A percentile compares a stretch with the other conserved stretches of the same genome.
Conservation (phyloP, 371 early-diverging fungal genomes). For the Capillidium heterosporum region DNA sequence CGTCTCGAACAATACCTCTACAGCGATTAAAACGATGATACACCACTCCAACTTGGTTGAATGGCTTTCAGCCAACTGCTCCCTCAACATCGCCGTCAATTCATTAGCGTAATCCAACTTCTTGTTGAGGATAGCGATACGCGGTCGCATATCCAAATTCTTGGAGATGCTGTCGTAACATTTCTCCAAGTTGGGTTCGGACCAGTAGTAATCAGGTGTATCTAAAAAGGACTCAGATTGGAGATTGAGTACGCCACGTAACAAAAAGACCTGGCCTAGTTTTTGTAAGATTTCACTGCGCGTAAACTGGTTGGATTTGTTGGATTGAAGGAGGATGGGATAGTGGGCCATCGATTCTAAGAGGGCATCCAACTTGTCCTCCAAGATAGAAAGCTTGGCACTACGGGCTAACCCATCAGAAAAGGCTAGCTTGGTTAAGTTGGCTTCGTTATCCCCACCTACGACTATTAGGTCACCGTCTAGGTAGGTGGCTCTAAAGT, state of each 20-base stretch:
- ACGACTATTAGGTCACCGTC: background rate
- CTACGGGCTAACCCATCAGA: constrained; percentile 4
- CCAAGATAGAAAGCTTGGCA: background rate
- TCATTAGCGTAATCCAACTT: constrained; percentile 6
- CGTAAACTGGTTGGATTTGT: background rate
- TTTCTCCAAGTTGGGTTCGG: background rate
- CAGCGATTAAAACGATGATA: constrained; percentile 1
- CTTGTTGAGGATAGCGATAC: constrained; percentile 4
- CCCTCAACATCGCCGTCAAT: background rate
- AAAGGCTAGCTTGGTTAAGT: constrained; percentile 2
- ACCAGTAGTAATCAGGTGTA: constrained; percentile 6
- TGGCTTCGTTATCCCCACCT: background rate
- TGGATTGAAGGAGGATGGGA: background rate
- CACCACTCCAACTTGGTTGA: constrained; percentile 4
- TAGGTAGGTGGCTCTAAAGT: background rate
- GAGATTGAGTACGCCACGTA: constrained; percentile 2
- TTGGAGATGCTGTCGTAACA: background rate
- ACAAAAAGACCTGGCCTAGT: constrained; percentile 1
- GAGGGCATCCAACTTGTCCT: background rate
- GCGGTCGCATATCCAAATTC: constrained; percentile 3
- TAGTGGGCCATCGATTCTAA: constrained; percentile 2
- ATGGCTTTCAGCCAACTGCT: constrained; percentile 2
- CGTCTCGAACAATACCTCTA: constrained; percentile 3
- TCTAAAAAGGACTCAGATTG: constrained; percentile 6
- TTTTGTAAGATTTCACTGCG: constrained; percentile 2